These are phyloP conservation scores for Sporothrix pallida DNA, from an alignment of 2,329 filamentous ascomycete species.

Conservation along the genomic window DNA sequence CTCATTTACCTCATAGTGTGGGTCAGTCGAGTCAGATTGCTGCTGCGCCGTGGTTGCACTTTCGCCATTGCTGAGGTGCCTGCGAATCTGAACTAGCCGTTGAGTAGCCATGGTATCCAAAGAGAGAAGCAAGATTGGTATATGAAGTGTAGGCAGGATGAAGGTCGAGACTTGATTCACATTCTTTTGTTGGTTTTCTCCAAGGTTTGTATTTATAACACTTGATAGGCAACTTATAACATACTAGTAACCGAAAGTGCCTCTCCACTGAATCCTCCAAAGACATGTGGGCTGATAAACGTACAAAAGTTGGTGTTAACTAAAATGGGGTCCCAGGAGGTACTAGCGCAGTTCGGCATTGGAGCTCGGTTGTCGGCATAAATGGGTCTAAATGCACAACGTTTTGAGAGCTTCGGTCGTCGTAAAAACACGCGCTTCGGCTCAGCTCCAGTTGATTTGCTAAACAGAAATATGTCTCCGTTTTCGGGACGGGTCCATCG, in stretches of 20 bases:
- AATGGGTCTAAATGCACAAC: background rate
- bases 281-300: slow-evolving; percentile 5
- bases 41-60: slow-evolving; percentile 6
- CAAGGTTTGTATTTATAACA: slow-evolving; percentile 9
- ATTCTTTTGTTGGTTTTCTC: slow-evolving; percentile 13
- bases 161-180: slow-evolving; percentile 1
- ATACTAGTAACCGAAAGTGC: background rate
- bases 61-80: slow-evolving; percentile 9
- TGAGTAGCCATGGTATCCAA: slow-evolving; percentile 3
- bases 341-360: slow-evolving; percentile 4
- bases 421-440: slow-evolving; percentile 1
- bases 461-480: slow-evolving; percentile 4
- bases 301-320: background rate
- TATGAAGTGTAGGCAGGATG: background rate
- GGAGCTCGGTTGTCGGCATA: slow-evolving; percentile 5
- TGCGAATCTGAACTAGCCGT: background rate
- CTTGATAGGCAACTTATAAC: slow-evolving; percentile 2
- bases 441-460: slow-evolving; percentile 8
- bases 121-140: slow-evolving; percentile 6
- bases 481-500: background rate
- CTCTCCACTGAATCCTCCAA: slow-evolving; percentile 1
- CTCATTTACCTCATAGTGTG: slow-evolving; percentile 1
- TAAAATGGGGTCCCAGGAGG: background rate
- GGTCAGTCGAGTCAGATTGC: slow-evolving; percentile 7
- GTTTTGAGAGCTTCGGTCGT: slow-evolving; percentile 10